Evolutionary conservation across 805 yeast genomes (phyloP).

Genomic region (Candida qinlingensis): DNA sequence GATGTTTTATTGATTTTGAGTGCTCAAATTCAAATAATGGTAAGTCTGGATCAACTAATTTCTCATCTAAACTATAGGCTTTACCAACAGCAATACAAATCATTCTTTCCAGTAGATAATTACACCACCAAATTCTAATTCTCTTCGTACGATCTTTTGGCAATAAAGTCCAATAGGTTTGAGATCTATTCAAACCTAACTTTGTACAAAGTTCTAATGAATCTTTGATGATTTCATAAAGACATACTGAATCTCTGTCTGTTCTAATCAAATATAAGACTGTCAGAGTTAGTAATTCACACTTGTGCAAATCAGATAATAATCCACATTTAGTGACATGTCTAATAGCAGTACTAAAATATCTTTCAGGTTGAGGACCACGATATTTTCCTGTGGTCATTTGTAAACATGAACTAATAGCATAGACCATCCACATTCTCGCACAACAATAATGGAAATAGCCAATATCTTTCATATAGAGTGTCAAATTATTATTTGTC

Average conservation of each 20-base stretch:
- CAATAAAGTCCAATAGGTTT: constrained; percentile 27
- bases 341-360: constrained; percentile 55
- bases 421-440: constrained; percentile 50
- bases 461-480: constrained; percentile 33
- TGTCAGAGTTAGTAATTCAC: constrained; percentile 47
- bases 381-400: constrained; percentile 51
- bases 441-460: constrained; percentile 49
- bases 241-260: constrained; percentile 51
- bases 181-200: constrained; percentile 32
- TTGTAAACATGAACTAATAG: constrained; percentile 46
- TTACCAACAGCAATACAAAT: constrained; percentile 58
- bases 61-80: constrained; percentile 48
- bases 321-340: constrained; percentile 42
- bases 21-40: constrained; percentile 47
- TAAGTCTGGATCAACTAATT: constrained; percentile 40
- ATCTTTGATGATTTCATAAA: constrained; percentile 49
- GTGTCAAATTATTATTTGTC: constrained; percentile 26
- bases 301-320: constrained; percentile 38
- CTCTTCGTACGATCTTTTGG: constrained; percentile 31
- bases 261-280: constrained; percentile 55
- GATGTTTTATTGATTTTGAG: constrained; percentile 26
- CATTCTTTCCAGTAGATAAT: constrained; percentile 55
- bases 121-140: constrained; percentile 60
- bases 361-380: constrained; percentile 50
- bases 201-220: constrained; percentile 42